phyloP scores from a whole-genome alignment of 1,284 basidiomycete genomes.

The Leccinum ponderosum region DNA sequence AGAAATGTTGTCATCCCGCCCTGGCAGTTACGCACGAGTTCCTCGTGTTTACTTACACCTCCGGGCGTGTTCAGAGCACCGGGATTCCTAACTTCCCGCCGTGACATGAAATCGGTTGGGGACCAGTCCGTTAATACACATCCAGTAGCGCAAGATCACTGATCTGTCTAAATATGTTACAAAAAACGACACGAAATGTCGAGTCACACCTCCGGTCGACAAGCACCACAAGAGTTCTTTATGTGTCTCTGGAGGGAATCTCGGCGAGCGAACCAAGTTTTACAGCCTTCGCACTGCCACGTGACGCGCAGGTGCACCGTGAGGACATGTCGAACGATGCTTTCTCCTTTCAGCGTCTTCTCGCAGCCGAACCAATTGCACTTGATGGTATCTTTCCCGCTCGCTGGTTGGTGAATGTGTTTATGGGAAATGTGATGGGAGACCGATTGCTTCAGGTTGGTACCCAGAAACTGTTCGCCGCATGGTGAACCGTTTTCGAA shows the following conservation, averaged over 20 bases:
- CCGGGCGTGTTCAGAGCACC: background rate
- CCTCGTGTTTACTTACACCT: background rate
- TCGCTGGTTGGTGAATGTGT: conserved; percentile 9
- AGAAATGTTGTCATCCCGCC: background rate
- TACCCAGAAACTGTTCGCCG: background rate
- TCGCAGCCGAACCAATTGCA: conserved; percentile 25
- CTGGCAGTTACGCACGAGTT: background rate
- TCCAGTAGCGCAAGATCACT: background rate
- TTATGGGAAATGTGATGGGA: conserved; percentile 10
- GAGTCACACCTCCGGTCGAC: background rate
- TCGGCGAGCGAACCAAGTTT: conserved; percentile 24
- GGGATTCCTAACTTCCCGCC: background rate
- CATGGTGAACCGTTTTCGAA: conserved; percentile 9
- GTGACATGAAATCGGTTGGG: background rate
- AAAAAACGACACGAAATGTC: background rate
- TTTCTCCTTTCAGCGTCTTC: conserved; percentile 27
- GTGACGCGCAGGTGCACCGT: conserved; percentile 24
- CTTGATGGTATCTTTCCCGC: conserved; percentile 9
- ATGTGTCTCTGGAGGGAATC: conserved; percentile 34
- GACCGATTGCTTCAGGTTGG: conserved; percentile 13
- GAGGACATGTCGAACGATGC: conserved; percentile 25
- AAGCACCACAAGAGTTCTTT: conserved; percentile 18
- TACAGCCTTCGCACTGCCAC: conserved; percentile 17
- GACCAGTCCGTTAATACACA: background rate
- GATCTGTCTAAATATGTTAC: background rate